Evolutionary conservation across 768 basidiomycete genomes (phyloP).

Genomic region (Rickenella mellea): DNA sequence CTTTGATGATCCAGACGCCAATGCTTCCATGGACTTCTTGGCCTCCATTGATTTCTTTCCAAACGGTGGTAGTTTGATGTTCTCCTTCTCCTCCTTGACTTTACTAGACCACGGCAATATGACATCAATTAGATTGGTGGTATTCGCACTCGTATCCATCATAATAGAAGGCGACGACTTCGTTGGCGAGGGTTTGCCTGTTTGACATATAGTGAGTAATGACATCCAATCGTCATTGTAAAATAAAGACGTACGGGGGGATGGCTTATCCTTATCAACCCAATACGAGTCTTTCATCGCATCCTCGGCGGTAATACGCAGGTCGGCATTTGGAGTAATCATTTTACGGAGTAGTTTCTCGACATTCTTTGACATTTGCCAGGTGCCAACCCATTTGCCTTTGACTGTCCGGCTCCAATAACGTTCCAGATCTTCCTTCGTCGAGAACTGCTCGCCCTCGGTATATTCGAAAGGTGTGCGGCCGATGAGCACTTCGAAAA

Average conservation of each 20-base stretch:
- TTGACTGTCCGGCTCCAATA: slow-evolving; percentile 83
- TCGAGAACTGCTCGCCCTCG: slow-evolving; percentile 69
- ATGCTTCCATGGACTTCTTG: no score
- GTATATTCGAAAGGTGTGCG: slow-evolving; percentile 86
- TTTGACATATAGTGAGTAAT: slow-evolving; percentile 9
- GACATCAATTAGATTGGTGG: slow-evolving; percentile 22
- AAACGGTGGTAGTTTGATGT: background rate
- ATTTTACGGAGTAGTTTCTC: slow-evolving; percentile 69
- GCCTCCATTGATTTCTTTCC: no score
- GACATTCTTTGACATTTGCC: slow-evolving; percentile 54
- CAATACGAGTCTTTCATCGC: slow-evolving; percentile 64
- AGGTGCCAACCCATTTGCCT: slow-evolving; percentile 82
- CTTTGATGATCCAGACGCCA: no score
- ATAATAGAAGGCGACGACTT: slow-evolving; percentile 12
- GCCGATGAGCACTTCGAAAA: slow-evolving; percentile 90
- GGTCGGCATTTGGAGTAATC: slow-evolving; percentile 74
- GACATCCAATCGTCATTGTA: slow-evolving; percentile 31
- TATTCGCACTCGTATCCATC: slow-evolving; percentile 19
- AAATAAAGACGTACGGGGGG: slow-evolving; percentile 15
- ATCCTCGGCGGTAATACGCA: slow-evolving; percentile 61
- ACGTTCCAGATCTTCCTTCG: slow-evolving; percentile 70
- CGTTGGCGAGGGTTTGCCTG: no score
- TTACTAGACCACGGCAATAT: slow-evolving; percentile 24
- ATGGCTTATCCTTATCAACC: slow-evolving; percentile 19
- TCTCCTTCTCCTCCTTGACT: slow-evolving; percentile 7